phyloP scores from a whole-genome alignment of 768 basidiomycete genomes.

The Trichaptum fuscoviolaceum region DNA sequence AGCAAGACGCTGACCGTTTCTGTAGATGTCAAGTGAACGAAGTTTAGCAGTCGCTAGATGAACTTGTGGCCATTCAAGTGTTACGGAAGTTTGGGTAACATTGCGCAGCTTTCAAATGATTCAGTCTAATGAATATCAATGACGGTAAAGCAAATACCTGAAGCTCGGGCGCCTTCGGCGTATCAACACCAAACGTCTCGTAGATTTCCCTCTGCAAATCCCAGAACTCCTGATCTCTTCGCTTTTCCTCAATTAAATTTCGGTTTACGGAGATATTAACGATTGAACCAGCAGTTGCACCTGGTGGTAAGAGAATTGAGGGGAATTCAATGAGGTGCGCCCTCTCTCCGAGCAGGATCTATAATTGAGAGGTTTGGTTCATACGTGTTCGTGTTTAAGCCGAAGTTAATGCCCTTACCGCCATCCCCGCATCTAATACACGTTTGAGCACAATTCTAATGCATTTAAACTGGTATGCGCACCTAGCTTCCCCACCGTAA shows the following conservation, averaged over 20 bases:
- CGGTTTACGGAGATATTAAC: conserved; percentile 95
- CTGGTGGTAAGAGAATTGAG: conserved; percentile 88
- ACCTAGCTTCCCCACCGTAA: conserved; percentile 96
- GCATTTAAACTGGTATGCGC: conserved; percentile 14
- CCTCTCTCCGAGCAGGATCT: conserved; percentile 90
- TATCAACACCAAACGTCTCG: conserved; percentile 58
- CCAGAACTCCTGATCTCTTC: conserved; percentile 80
- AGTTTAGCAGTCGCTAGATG: conserved; percentile 82
- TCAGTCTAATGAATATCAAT: neutral
- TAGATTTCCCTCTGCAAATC: conserved; percentile 77
- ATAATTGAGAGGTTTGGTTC: conserved; percentile 7
- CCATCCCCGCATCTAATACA: conserved; percentile 83
- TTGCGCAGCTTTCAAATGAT: conserved; percentile 64
- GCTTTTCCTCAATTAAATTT: conserved; percentile 78
- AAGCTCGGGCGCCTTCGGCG: conserved; percentile 71
- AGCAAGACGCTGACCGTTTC: conserved; percentile 83
- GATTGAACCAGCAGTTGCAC: conserved; percentile 89
- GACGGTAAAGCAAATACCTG: conserved; percentile 39
- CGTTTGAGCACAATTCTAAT: conserved; percentile 3
- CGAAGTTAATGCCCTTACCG: conserved; percentile 45
- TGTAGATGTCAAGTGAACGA: conserved; percentile 87
- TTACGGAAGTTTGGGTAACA: conserved; percentile 94
- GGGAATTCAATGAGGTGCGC: conserved; percentile 98
- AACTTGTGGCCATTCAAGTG: conserved; percentile 89
- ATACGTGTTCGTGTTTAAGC: conserved; percentile 14